phyloP scores from a whole-genome alignment of 78 protist genomes.

The Planoprotostelium fungivorum region DNA sequence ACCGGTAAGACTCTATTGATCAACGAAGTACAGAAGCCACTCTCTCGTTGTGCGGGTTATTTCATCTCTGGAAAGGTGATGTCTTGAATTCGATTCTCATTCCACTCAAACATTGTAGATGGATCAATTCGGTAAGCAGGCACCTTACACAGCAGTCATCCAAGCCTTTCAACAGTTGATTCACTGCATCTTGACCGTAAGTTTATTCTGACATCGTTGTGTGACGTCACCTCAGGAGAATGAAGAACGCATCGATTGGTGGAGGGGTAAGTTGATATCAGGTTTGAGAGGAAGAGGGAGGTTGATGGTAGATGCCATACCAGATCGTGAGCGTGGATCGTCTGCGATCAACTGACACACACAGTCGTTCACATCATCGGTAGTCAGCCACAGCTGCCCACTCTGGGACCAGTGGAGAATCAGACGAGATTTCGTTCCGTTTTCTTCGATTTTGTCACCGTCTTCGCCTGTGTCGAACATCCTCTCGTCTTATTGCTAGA shows the following conservation, averaged over 20 bases:
- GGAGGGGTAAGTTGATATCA: not conserved
- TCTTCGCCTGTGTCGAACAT: not conserved
- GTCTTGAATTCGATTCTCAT: not conserved
- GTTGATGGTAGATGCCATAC: not conserved
- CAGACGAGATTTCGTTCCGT: not conserved
- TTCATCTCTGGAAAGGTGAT: not conserved
- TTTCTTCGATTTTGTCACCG: not conserved
- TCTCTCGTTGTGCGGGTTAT: not conserved
- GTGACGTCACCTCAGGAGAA: too few species aligned
- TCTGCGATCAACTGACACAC: too few species aligned
- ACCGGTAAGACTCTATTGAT: not conserved
- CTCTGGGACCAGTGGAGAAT: not conserved
- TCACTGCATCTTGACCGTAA: not conserved
- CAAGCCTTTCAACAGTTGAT: not conserved
- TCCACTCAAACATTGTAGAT: not conserved
- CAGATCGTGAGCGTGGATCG: too few species aligned
- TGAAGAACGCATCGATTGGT: not conserved
- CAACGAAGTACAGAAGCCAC: not conserved
- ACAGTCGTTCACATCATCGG: not conserved
- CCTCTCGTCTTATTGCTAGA: not conserved
- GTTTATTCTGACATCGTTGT: too few species aligned
- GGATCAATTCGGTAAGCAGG: not conserved
- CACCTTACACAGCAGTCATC: not conserved
- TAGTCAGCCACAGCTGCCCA: not conserved
- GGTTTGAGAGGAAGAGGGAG: not conserved